Evolutionary conservation across 2,329 filamentous ascomycete species (phyloP).

Genomic region (Sporothrix brasiliensis): DNA sequence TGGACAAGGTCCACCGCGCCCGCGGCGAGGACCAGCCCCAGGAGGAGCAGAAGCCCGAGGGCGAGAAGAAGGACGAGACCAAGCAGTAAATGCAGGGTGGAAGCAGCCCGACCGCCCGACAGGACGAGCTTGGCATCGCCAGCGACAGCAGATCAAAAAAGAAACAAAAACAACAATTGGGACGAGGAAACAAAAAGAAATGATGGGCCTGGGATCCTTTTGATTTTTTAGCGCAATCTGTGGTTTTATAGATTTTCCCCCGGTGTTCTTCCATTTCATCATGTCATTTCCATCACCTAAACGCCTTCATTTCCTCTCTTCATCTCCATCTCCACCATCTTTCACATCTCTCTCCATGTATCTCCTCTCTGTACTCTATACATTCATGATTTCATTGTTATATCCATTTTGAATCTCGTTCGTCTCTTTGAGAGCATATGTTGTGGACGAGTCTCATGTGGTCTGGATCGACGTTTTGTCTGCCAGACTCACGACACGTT

Average conservation of each 20-base stretch:
- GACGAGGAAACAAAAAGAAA: constrained; percentile 21
- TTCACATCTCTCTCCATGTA: constrained; percentile 36
- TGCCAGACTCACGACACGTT: no score
- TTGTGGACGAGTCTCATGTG: not conserved
- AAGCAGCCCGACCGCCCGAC: constrained; percentile 25
- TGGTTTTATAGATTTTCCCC: constrained; percentile 45
- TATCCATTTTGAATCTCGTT: constrained; percentile 17
- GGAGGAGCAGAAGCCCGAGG: constrained; percentile 60
- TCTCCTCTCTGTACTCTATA: constrained; percentile 30
- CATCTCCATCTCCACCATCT: constrained; percentile 31
- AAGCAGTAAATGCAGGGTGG: constrained; percentile 57
- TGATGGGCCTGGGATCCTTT: constrained; percentile 25
- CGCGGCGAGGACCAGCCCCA: constrained; percentile 59
- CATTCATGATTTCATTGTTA: constrained; percentile 24
- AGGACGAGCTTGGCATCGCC: not conserved
- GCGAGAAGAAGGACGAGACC: constrained; percentile 76
- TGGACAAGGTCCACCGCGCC: constrained; percentile 94
- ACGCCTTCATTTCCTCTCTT: no score
- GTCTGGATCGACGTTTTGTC: not conserved
- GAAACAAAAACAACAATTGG: constrained; percentile 4
- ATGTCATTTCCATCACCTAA: no score
- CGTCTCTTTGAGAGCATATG: constrained; percentile 7
- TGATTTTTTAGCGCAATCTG: constrained; percentile 31
- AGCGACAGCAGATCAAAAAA: constrained; percentile 3
- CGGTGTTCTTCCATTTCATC: constrained; percentile 53